Evolutionary conservation across 345 rosid genomes (phyloP).

Genomic region (Sapria himalayana): DNA sequence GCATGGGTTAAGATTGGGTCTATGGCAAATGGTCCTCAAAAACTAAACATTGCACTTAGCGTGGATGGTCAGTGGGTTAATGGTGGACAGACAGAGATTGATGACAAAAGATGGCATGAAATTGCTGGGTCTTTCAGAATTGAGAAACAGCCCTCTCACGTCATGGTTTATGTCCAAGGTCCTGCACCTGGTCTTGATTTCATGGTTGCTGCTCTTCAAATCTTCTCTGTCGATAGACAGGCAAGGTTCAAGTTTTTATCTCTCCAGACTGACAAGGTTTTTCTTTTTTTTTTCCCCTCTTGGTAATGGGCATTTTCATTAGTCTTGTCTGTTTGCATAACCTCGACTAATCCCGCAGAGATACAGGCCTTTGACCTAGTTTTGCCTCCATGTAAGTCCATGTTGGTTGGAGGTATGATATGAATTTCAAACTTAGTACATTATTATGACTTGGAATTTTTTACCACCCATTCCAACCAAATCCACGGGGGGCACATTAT

Average conservation of each 20-base stretch:
- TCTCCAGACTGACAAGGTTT: constrained; percentile 51
- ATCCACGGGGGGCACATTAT: too few relatives aligned
- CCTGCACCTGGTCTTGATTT: constrained; percentile 59
- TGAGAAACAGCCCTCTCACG: constrained; percentile 60
- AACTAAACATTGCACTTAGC: constrained; percentile 65
- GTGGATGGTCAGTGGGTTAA: constrained; percentile 83
- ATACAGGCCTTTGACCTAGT: too few relatives aligned
- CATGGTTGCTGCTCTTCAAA: constrained; percentile 70
- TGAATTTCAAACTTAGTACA: too few relatives aligned
- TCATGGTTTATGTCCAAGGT: constrained; percentile 75
- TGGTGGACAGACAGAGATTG: constrained; percentile 71
- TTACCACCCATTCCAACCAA: too few relatives aligned
- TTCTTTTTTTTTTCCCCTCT: too few relatives aligned
- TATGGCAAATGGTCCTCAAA: constrained; percentile 38
- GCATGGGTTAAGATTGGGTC: constrained; percentile 74
- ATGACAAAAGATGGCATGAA: constrained; percentile 71
- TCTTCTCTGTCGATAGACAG: constrained; percentile 49
- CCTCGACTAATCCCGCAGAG: too few relatives aligned
- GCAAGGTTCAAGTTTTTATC: constrained; percentile 43
- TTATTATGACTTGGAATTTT: too few relatives aligned
- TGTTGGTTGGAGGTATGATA: too few relatives aligned
- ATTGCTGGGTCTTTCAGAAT: constrained; percentile 78
- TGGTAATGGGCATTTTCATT: too few relatives aligned
- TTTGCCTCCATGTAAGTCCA: too few relatives aligned
- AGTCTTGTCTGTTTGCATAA: too few relatives aligned